Conservation (phyloP, 441 rosid species). For the Caryocar brasiliense region DNA sequence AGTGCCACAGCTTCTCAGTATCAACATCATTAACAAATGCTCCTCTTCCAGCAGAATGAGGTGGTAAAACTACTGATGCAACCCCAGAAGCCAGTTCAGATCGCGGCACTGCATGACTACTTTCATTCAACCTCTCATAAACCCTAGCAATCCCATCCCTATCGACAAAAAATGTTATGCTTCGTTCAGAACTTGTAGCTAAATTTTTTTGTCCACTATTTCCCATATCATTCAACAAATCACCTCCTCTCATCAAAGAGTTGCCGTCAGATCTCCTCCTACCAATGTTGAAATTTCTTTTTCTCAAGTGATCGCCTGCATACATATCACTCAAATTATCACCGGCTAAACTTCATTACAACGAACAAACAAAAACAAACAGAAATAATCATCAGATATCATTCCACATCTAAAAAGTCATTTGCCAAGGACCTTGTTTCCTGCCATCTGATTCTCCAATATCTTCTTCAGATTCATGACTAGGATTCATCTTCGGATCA, state of each 20-base stretch:
- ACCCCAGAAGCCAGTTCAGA: constrained; percentile 26
- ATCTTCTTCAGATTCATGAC: constrained; percentile 43
- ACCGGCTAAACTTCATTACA: constrained; percentile 1
- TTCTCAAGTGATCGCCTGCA: constrained; percentile 37
- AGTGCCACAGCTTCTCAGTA: constrained; percentile 63
- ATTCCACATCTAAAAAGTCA: constrained; percentile 5
- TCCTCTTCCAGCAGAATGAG: constrained; percentile 31
- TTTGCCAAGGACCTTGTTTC: constrained; percentile 37
- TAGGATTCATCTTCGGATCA: constrained; percentile 54
- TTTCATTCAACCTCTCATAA: constrained; percentile 20
- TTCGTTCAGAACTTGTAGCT: constrained; percentile 25
- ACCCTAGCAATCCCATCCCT: constrained; percentile 24
- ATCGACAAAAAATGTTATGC: constrained; percentile 17
- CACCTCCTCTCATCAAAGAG: constrained; percentile 23
- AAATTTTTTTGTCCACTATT: constrained; percentile 22
- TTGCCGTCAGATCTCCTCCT: constrained; percentile 24
- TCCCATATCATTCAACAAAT: constrained; percentile 26
- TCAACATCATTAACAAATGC: constrained; percentile 33
- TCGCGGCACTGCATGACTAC: constrained; percentile 14
- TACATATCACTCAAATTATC: constrained; percentile 9
- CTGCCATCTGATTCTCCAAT: constrained; percentile 30
- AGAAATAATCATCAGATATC: constrained; percentile 1
- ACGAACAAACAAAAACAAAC: background rate
- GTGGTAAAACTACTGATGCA: constrained; percentile 24
- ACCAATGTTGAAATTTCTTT: constrained; percentile 21